Evolutionary conservation across 2,329 filamentous ascomycete species (phyloP).

Genomic region (Coniochaeta ligniaria): DNA sequence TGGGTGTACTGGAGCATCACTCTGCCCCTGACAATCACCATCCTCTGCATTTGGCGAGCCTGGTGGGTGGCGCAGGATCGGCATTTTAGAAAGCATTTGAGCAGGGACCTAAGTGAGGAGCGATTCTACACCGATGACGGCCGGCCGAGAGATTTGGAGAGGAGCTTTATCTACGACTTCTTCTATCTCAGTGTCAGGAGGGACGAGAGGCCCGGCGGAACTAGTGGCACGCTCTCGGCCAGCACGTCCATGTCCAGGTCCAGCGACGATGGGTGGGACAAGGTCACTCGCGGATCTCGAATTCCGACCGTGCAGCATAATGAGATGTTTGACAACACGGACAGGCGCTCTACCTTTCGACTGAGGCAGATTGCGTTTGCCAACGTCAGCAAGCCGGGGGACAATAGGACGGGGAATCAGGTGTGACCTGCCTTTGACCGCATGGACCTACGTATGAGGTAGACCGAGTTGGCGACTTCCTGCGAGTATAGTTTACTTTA

Average conservation of each 20-base stretch:
- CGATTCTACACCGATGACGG: slow-evolving; percentile 39
- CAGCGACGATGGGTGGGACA: neutral
- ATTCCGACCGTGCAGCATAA: neutral
- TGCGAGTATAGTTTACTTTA: neutral
- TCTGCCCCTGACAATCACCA: slow-evolving; percentile 33
- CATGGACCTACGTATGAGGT: neutral
- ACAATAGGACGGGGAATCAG: neutral
- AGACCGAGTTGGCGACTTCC: neutral
- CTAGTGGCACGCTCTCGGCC: neutral
- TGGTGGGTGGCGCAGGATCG: slow-evolving; percentile 42
- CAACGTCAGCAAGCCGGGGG: neutral
- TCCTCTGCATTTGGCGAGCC: slow-evolving; percentile 33
- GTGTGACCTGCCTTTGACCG: neutral
- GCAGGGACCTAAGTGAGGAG: slow-evolving; percentile 38
- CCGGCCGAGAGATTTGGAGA: slow-evolving; percentile 31
- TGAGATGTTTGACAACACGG: neutral
- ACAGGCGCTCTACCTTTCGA: neutral
- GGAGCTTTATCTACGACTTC: slow-evolving; percentile 35
- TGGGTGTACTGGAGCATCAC: slow-evolving; percentile 40
- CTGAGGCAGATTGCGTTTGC: neutral
- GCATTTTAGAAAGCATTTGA: slow-evolving; percentile 36
- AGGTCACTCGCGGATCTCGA: neutral
- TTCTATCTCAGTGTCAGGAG: slow-evolving; percentile 29
- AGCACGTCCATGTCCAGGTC: neutral
- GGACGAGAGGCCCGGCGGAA: slow-evolving; percentile 9